Evolutionary conservation across 2,329 filamentous ascomycete species (phyloP).

Genomic region (Curvularia verruculosa): DNA sequence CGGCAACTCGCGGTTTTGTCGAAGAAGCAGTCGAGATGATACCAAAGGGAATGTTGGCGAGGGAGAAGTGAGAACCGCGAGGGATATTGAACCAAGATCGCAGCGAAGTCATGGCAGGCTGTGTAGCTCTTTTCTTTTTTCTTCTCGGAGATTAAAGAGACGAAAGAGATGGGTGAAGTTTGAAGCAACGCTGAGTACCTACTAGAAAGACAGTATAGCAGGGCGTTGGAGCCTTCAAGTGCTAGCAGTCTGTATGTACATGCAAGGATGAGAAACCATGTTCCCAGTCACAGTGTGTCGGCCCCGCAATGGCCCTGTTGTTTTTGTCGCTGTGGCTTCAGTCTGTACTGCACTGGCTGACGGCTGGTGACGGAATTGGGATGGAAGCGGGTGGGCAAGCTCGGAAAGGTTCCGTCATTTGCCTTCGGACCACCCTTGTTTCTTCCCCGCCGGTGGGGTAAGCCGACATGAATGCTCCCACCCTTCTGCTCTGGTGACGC

Average conservation of each 20-base stretch:
- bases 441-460: conserved; percentile 25
- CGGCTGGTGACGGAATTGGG: conserved; percentile 37
- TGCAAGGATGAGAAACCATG: neutral
- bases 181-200: conserved; percentile 1
- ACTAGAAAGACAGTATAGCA: neutral
- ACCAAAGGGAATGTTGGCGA: conserved; percentile 83
- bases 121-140: neutral
- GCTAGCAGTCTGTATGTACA: neutral
- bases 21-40: conserved; percentile 71
- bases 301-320: conserved; percentile 18
- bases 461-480: conserved; percentile 22
- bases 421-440: conserved; percentile 12
- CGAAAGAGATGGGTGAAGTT: neutral
- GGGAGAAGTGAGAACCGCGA: conserved; percentile 69
- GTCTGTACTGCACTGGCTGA: conserved; percentile 10
- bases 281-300: conserved; percentile 14
- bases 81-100: conserved; percentile 66
- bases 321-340: conserved; percentile 1
- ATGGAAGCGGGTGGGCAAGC: conserved; percentile 23
- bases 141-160: neutral
- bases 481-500: conserved; percentile 23
- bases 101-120: conserved; percentile 41
- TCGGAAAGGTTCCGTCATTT: conserved; percentile 38
- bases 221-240: neutral
- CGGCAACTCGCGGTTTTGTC: conserved; percentile 65